Evolutionary conservation across 352 stramenopile genomes (phyloP), one percentile per base, ranked within the genome.

Genomic region (Phytopythium mirpurense): DNA sequence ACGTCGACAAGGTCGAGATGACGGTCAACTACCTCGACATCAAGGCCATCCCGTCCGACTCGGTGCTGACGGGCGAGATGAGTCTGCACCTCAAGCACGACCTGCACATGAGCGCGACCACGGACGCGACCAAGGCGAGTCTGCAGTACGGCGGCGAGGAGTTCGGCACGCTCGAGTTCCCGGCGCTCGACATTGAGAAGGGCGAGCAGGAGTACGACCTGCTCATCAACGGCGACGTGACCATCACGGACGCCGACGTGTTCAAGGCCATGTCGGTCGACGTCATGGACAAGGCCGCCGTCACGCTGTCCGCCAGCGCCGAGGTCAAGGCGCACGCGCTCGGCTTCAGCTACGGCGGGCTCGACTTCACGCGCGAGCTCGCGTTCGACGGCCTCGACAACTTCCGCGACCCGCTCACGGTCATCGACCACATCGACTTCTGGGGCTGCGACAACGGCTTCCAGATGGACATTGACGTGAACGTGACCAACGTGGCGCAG

Each of bases 21-120:
- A 59, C 41, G 18, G 62, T 88, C 57, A 90, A 88, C 65, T 78
- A 82, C 57, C 56, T 90, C 27, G 79, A 90, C 61, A 78, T 90
- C 59, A 68, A 76, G 49, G 15, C 54, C n/a, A 63, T 87, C 24
- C 50, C 63, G 15, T 68, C 72, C 26, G 67, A 76, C 36, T 64
- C 60, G 18, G 66, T 51, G 18, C 57, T 83, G 36, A 69, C 54
- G 24, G 74, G 81, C 19, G 63, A 83, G 29, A 42, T 89, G 21
- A 86, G 76, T 37, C 42, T 90, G 4, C 72, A 58, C 37, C 32
- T 88, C 10, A 62, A 65, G 45, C 68, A 85, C 69, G 63, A 80
- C 38, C 32, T 77, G 24, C 62, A 58, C 23, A 59, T 78, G 49
- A 68, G 65, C 51, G 63, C 76, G 2, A 59, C 26, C 7, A 85